Percentiles rank a stretch among this genome's conserved stretches.
Conservation (phyloP, 352 stramenopile genomes). For the Poterioochromonas sp. region DNA sequence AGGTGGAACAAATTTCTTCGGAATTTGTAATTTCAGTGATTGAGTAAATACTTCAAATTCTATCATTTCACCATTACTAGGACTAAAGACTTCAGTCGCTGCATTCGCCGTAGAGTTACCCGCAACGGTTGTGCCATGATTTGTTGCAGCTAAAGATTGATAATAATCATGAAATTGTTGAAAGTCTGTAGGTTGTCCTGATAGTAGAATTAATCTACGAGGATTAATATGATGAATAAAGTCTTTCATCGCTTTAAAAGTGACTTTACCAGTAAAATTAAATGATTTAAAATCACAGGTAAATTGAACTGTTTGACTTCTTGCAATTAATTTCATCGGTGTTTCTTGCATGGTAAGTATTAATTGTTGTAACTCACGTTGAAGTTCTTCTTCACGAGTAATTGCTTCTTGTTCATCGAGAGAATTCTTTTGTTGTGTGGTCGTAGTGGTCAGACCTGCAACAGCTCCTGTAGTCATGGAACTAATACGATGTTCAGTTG, state of each 20-base stretch:
- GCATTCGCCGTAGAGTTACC: background rate
- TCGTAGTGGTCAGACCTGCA: too few relatives aligned
- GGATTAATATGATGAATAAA: too few relatives aligned
- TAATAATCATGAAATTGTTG: background rate
- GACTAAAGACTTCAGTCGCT: background rate
- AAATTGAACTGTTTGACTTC: background rate
- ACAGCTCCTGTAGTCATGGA: background rate
- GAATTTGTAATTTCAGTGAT: background rate
- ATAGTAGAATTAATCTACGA: background rate
- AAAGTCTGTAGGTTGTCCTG: too few relatives aligned
- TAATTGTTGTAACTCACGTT: background rate
- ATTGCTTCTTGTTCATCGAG: background rate
- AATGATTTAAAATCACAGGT: conserved; percentile 11
- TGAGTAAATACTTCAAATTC: background rate
- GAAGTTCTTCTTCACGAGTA: background rate
- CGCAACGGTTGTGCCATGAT: background rate
- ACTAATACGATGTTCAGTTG: background rate
- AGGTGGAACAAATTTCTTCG: background rate
- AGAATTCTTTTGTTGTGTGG: too few relatives aligned
- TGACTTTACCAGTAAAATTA: background rate
- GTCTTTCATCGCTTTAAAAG: too few relatives aligned
- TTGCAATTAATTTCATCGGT: background rate
- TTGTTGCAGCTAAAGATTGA: background rate
- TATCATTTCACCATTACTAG: background rate
- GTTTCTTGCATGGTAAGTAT: background rate